Conservation (phyloP, 208 protist species). For the Angomonas ambiguus region DNA sequence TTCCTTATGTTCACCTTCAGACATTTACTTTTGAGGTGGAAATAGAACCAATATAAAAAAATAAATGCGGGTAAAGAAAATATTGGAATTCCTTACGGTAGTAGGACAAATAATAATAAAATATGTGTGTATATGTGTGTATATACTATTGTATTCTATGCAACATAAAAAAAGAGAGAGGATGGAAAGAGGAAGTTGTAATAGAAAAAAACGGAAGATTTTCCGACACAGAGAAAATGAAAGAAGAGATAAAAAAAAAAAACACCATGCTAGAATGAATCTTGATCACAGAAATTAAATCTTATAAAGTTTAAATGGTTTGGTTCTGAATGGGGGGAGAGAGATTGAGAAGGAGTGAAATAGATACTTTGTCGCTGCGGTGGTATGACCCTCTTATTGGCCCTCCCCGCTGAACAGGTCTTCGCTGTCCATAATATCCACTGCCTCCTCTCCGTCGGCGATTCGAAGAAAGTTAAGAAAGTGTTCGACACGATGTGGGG, state of each 20-base stretch:
- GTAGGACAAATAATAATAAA: neutral
- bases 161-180: neutral
- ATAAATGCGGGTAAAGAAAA: neutral
- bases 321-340: neutral
- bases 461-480: constrained; percentile 84
- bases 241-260: too few species aligned
- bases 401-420: constrained; percentile 38
- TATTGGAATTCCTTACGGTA: too few species aligned
- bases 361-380: too few species aligned
- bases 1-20: neutral
- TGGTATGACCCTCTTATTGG: too few species aligned
- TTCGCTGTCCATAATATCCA: constrained; percentile 65
- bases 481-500: constrained; percentile 76
- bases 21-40: neutral
- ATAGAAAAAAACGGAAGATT: neutral
- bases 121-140: neutral
- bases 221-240: neutral
- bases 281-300: too few species aligned
- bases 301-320: neutral
- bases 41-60: constrained; percentile 2
- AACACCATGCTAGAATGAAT: too few species aligned
- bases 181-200: neutral
- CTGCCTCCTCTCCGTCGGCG: constrained; percentile 23
- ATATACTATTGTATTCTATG: neutral
- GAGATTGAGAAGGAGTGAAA: too few species aligned